Evolutionary conservation across 2,329 filamentous ascomycete genomes (phyloP), one percentile per base, ranked within the genome.

Genomic region (Trichoderma koningii): DNA sequence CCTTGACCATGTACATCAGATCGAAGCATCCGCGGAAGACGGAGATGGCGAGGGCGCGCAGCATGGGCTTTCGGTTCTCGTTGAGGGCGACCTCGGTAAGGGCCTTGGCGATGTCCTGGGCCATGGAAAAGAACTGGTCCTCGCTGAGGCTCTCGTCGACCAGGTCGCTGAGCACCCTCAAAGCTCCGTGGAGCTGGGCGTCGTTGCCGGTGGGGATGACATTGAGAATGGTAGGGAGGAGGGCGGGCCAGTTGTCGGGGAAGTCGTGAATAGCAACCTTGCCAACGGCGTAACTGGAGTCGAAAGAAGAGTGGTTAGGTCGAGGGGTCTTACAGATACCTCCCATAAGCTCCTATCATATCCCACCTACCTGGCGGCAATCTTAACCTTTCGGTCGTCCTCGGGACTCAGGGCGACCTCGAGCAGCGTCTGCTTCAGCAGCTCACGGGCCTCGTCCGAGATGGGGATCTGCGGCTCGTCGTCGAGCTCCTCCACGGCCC

Each of bases 241-340:
- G 86, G 69, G 87, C 86, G n/a, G 93, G 92, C 95, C 95, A 99
- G 72, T 93, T 86, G 66, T 97, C 92, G 61, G 95, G 95, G 74
- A 96, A 98, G 80, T 99, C 95, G 73, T 89, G 87, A 68, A 88
- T 90, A 64, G 95, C 95, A 71, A 99, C 96, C 80, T 97, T 98
- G 81, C 93, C 94, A 68, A 97, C 92, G 5, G 90, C 85, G 70
- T 84, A 87, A 76, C 87, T 88, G 65, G 3, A 34, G 26, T 19
- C 3, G 23, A 9, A 19, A 48, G 10, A n/a, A 38, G 7, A 23
- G 7, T 14, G 34, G 10, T 38, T 12, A 38, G 34, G 63, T n/a
- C 5, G 10, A 17, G 9, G 19, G 14, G 6, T 2, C 14, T 30
- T 9, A 9, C 30, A 9, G 7, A 3, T 38, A 14, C 6, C 7